A percentile compares a stretch with the other conserved stretches of the same genome.
Conservation (phyloP, 768 basidiomycete species). For the Tricholomella constricta region DNA sequence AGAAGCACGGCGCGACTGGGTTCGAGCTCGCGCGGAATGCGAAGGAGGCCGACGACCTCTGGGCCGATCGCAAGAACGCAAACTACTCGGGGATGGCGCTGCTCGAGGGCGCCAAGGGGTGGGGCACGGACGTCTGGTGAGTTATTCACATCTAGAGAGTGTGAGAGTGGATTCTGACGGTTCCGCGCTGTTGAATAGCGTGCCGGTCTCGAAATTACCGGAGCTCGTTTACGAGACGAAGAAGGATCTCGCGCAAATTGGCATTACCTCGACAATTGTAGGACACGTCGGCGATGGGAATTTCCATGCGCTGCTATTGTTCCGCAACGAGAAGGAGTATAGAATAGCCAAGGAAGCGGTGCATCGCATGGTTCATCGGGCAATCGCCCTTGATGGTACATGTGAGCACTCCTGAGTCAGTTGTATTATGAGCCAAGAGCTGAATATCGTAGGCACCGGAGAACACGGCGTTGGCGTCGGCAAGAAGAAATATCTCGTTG, state of each 20-base stretch:
- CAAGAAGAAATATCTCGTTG: conserved; percentile 76
- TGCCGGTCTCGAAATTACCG: conserved; percentile 67
- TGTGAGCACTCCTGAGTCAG: conserved; percentile 41
- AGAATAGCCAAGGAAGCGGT: conserved; percentile 45
- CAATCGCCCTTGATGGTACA: conserved; percentile 72
- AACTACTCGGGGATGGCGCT: conserved; percentile 57
- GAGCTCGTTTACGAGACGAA: conserved; percentile 70
- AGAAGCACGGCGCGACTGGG: conserved; percentile 66
- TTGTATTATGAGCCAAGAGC: neutral
- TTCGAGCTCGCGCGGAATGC: conserved; percentile 66
- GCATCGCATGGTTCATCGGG: conserved; percentile 64
- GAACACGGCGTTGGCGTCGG: conserved; percentile 91
- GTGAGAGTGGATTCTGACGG: neutral
- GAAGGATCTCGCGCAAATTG: conserved; percentile 59
- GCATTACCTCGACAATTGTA: conserved; percentile 64
- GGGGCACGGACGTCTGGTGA: conserved; percentile 80
- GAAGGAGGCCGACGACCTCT: conserved; percentile 71
- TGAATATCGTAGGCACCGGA: conserved; percentile 54
- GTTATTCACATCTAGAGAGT: neutral
- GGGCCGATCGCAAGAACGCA: conserved; percentile 73
- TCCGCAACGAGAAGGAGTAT: conserved; percentile 56
- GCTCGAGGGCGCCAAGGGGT: conserved; percentile 56
- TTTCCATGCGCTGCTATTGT: conserved; percentile 54
- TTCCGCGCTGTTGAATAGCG: conserved; percentile 33
- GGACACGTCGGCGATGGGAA: conserved; percentile 78